phyloP scores from a whole-genome alignment of 2,329 filamentous ascomycete species.

The Diaporthe nobilis region DNA sequence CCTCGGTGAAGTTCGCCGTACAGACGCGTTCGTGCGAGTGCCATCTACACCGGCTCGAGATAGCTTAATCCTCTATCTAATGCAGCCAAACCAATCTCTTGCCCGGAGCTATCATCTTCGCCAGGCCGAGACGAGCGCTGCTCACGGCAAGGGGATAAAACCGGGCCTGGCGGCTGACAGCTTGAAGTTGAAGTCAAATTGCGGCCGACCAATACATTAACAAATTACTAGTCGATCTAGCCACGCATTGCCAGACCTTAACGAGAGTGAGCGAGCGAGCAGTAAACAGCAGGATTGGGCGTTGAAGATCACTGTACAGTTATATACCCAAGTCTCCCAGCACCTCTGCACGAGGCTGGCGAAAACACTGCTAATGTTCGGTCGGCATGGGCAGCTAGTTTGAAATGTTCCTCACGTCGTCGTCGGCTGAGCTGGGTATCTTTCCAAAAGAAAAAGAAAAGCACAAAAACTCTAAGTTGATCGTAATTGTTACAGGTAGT shows the following conservation, averaged over 20 bases:
- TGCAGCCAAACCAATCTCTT: neutral
- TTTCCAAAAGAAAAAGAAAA: neutral
- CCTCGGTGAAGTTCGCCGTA: neutral
- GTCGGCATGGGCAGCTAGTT: neutral
- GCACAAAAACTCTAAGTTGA: too few relatives aligned
- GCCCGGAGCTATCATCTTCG: neutral
- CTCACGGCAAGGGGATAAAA: neutral
- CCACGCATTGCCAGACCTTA: neutral
- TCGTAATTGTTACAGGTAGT: too few relatives aligned
- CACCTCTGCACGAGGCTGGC: slow-evolving; percentile 1
- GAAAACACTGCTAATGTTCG: neutral
- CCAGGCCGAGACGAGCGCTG: neutral
- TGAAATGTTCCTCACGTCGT: neutral
- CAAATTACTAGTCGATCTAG: too few relatives aligned
- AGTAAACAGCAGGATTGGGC: neutral
- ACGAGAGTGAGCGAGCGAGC: too few relatives aligned
- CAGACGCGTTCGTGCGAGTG: neutral
- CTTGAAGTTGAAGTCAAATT: neutral
- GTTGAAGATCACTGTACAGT: neutral
- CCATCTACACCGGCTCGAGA: neutral
- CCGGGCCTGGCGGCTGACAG: neutral
- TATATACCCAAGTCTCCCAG: neutral
- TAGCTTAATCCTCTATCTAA: too few relatives aligned
- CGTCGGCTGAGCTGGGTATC: neutral
- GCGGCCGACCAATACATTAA: neutral